A percentile compares a stretch with the other conserved stretches of the same genome.
phyloP scores from a whole-genome alignment of 1,284 basidiomycete genomes.

The Pyrrhoderma lamaoense region DNA sequence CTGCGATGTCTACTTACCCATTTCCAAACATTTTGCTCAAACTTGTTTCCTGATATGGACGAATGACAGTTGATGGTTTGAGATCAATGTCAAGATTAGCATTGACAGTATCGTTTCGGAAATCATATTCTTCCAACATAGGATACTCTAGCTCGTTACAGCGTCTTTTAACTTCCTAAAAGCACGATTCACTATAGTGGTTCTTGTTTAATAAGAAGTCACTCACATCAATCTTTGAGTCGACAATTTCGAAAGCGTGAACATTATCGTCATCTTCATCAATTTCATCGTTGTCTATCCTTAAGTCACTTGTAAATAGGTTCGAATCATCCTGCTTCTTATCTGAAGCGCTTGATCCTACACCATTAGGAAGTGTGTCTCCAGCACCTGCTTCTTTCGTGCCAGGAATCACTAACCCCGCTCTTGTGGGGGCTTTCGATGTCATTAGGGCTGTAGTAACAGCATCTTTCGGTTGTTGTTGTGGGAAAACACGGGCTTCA shows the following conservation, averaged over 20 bases:
- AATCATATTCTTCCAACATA: constrained; percentile 97
- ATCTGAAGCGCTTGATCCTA: constrained; percentile 22
- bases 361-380: constrained; percentile 48
- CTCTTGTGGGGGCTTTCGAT: constrained; percentile 73
- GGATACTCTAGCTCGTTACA: constrained; percentile 95
- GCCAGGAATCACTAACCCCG: constrained; percentile 79
- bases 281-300: constrained; percentile 74
- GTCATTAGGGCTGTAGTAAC: constrained; percentile 79
- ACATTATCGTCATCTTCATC: constrained; percentile 8
- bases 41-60: constrained; percentile 96
- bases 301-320: constrained; percentile 86
- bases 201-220: not conserved
- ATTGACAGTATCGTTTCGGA: constrained; percentile 91
- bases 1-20: too few relatives aligned
- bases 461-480: constrained; percentile 50
- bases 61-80: constrained; percentile 92
- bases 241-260: constrained; percentile 68
- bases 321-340: constrained; percentile 52
- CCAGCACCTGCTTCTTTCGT: constrained; percentile 57
- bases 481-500: constrained; percentile 65
- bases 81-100: constrained; percentile 94
- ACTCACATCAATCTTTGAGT: constrained; percentile 81
- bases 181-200: not conserved
- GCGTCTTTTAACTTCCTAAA: constrained; percentile 82
- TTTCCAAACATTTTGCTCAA: constrained; percentile 99